Base-by-base conservation (phyloP, 1,284 basidiomycete species). In the Leucoagaricus sp. region DNA sequence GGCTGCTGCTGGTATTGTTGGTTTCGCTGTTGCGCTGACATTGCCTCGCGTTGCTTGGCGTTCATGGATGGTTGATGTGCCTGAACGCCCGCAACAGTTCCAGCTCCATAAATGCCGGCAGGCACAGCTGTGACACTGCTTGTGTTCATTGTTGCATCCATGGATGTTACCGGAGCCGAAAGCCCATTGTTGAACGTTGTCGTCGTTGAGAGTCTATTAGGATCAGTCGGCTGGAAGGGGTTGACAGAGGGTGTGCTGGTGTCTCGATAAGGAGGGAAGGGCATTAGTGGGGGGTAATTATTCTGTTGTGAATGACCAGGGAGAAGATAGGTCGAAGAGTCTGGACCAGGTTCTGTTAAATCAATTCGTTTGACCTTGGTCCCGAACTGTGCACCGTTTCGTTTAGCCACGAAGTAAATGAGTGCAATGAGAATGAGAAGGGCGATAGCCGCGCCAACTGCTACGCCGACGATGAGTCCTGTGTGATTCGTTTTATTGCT, bases 381-480 rank as follows among this genome's bases (percentile, higher is more conserved):
- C 15, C 21, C 42, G 3, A 47, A 33, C 15, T 15, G 25, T 53
- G 49, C 36, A 47, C 53, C 60, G 54, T 60, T 55, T 54, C 58
- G 44, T 50, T 58, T 61, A 50, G 60, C 49, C 52, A 55, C 65
- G 55, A 61, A 63, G n/a, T 59, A 61, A 26, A 53, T 44, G 33
- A 65, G 21, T n/a, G 60, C 55, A 8, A 51, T 53, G 4, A 61
- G n/a, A 25, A 63, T 29, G 13, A 58, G 46, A n/a, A 66, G 50
- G 19, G 56, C 49, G 21, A 58, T 57, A 17, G 60, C 53, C 4
- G 55, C 63, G 4, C 63, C 67, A 33, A 60, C 61, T n/a, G 55
- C 55, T 38, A 57, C 64, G 7, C 64, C 67, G 15, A 64, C 53
- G 42, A 64, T 63, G 40, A 61, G 49, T 6, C 60, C 61, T 19